A percentile compares a stretch with the other conserved stretches of the same genome.
phyloP scores from a whole-genome alignment of 306 rosid species.

The Medicago truncatula region DNA sequence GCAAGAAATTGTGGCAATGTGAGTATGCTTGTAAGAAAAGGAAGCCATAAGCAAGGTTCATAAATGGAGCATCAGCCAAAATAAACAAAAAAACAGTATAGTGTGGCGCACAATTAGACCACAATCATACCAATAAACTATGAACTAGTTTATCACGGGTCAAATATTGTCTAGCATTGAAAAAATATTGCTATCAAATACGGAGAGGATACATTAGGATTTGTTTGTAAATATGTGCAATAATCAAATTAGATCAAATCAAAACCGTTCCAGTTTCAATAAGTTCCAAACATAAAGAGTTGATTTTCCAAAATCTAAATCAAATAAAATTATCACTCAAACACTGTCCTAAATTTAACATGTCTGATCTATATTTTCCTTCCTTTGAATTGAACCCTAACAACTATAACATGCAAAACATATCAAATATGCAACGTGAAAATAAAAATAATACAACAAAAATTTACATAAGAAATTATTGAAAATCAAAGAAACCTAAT shows the following conservation, averaged over 20 bases:
- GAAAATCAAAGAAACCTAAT: not conserved
- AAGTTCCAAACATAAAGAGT: too few species aligned
- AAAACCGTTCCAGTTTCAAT: too few species aligned
- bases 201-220: too few species aligned
- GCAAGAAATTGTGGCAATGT: not conserved
- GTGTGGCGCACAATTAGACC: not conserved
- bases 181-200: too few species aligned
- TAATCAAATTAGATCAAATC: too few species aligned
- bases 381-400: conserved; percentile 8
- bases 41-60: not conserved
- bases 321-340: not conserved
- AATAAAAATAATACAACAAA: not conserved
- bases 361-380: not conserved
- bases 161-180: too few species aligned
- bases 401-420: not conserved
- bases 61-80: not conserved
- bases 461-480: not conserved
- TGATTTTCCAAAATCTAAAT: not conserved
- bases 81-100: not conserved
- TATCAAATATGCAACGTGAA: not conserved
- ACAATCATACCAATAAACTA: too few species aligned
- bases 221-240: too few species aligned
- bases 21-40: not conserved
- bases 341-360: not conserved
- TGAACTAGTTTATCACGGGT: too few species aligned